These are phyloP conservation scores for Leccinum boreale DNA, from an alignment of 768 basidiomycete genomes.

Conservation along the genomic window DNA sequence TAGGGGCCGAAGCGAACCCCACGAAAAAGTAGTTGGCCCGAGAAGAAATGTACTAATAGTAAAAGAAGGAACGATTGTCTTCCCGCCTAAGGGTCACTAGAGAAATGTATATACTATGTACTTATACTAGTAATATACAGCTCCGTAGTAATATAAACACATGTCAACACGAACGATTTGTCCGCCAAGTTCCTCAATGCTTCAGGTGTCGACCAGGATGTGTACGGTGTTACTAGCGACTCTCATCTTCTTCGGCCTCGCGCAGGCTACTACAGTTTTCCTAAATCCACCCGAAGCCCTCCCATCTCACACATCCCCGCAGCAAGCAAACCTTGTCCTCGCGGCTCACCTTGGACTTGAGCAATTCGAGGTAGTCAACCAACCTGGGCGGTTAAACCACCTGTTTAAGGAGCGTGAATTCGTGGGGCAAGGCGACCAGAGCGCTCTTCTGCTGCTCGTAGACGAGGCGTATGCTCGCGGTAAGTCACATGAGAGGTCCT, in stretches of 20 bases:
- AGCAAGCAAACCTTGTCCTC: slow-evolving; percentile 57
- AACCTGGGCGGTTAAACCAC: slow-evolving; percentile 20
- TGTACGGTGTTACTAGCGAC: slow-evolving; percentile 18
- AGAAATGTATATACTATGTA: too few relatives aligned
- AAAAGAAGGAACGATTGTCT: too few relatives aligned
- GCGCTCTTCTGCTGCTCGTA: slow-evolving; percentile 52
- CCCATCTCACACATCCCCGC: slow-evolving; percentile 42
- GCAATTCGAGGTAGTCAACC: slow-evolving; percentile 50
- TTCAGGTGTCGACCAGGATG: slow-evolving; percentile 10
- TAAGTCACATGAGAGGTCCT: slow-evolving; percentile 27
- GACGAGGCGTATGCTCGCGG: slow-evolving; percentile 56
- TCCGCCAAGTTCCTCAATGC: background rate
- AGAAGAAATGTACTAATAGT: too few relatives aligned
- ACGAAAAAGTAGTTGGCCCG: too few relatives aligned
- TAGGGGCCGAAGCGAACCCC: slow-evolving; percentile 28
- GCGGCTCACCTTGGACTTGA: slow-evolving; percentile 74
- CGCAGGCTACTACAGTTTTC: slow-evolving; percentile 57
- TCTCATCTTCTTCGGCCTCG: slow-evolving; percentile 33
- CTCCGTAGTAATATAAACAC: slow-evolving; percentile 26
- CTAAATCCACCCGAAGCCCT: slow-evolving; percentile 45
- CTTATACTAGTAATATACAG: too few relatives aligned
- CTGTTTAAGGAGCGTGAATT: slow-evolving; percentile 41
- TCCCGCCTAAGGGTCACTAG: too few relatives aligned
- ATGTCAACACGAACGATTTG: slow-evolving; percentile 9
- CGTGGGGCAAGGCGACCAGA: slow-evolving; percentile 52